Percentiles rank a stretch among this genome's conserved stretches.
Evolutionary conservation across 1,284 basidiomycete genomes (phyloP).

Genomic region (Trichosporon coremiiforme): DNA sequence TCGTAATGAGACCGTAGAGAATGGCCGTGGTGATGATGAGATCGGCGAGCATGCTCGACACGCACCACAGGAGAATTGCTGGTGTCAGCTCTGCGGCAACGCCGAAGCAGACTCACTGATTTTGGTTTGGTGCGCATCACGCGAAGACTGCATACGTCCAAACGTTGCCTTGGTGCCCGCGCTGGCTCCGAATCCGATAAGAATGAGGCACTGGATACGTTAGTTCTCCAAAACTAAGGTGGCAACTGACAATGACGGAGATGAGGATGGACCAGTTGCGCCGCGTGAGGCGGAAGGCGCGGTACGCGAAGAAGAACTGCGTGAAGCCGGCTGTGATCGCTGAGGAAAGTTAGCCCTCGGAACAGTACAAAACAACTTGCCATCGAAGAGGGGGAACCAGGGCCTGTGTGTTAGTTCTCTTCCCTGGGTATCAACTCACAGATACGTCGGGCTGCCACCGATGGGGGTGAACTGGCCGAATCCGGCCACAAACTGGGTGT

Average conservation of each 20-base stretch:
- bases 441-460: conserved; percentile 26
- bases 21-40: conserved; percentile 38
- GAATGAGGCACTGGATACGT: not conserved
- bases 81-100: not conserved
- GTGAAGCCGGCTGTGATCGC: conserved; percentile 22
- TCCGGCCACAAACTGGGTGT: conserved; percentile 34
- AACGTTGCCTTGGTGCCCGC: conserved; percentile 17
- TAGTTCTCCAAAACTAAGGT: not conserved
- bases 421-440: not conserved
- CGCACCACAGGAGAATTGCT: conserved; percentile 20
- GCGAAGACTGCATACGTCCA: not conserved
- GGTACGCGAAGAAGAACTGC: conserved; percentile 44
- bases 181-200: conserved; percentile 14
- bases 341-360: not conserved
- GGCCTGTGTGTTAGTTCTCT: conserved; percentile 6
- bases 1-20: conserved; percentile 34
- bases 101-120: not conserved
- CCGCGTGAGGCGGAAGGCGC: conserved; percentile 39
- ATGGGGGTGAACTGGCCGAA: conserved; percentile 33
- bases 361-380: not conserved
- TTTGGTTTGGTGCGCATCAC: not conserved
- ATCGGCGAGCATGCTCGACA: conserved; percentile 39
- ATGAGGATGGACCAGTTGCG: conserved; percentile 36
- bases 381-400: conserved; percentile 37
- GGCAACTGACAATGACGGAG: conserved; percentile 32